Conservation (phyloP, 225 moss, liverwort and hornwort genomes). For the Straminergon stramineum region DNA sequence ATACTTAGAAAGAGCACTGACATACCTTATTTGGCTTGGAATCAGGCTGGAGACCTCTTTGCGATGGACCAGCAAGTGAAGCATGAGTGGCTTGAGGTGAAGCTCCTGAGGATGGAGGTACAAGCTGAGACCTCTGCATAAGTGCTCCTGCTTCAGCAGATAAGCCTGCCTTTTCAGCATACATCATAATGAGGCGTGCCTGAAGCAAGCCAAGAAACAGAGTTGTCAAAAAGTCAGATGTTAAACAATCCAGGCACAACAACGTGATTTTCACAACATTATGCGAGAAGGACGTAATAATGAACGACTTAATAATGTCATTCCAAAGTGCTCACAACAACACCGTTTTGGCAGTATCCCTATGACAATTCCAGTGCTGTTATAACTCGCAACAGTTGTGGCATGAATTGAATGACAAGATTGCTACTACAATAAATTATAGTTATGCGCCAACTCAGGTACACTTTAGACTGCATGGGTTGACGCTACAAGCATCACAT, state of each 20-base stretch:
- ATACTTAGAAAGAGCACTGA: not conserved
- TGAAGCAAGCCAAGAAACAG: not conserved
- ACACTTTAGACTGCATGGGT: not conserved
- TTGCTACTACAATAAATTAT: not conserved
- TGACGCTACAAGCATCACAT: no score
- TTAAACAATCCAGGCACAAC: not conserved
- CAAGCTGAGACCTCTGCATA: not conserved
- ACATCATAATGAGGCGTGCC: slow-evolving; percentile 39
- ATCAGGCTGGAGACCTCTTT: not conserved
- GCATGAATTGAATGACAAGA: not conserved
- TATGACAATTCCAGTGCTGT: not conserved
- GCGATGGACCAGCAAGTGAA: not conserved
- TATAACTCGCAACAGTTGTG: not conserved
- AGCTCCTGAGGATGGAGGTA: not conserved
- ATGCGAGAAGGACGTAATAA: not conserved
- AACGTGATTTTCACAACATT: not conserved
- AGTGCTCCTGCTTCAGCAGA: not conserved
- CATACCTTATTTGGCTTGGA: not conserved
- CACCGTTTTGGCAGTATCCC: not conserved
- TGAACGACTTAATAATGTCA: not conserved
- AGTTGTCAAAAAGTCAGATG: not conserved
- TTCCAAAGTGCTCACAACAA: not conserved
- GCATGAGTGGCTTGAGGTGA: not conserved
- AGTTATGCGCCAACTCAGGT: not conserved
- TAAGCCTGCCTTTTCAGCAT: slow-evolving; percentile 16